A percentile compares a stretch with the other conserved stretches of the same genome.
Conservation (phyloP, 352 stramenopile genomes). For the Phytopythium aichiense region DNA sequence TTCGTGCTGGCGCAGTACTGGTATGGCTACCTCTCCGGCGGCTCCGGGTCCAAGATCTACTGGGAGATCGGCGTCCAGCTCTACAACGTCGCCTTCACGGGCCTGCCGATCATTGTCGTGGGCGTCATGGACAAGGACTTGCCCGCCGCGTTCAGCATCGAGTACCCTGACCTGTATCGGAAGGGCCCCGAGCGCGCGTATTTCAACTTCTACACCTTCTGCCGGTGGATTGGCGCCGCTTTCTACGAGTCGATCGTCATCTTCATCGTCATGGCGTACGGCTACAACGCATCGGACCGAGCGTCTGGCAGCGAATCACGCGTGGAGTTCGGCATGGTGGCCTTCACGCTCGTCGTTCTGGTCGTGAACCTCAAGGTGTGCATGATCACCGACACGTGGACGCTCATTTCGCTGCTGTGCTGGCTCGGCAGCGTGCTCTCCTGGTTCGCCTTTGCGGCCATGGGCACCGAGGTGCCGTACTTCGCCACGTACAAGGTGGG, state of each 20-base stretch:
- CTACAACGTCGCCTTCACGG: constrained; percentile 95
- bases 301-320: constrained; percentile 60
- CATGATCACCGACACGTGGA: constrained; percentile 80
- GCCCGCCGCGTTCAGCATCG: constrained; percentile 61
- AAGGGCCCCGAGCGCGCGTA: constrained; percentile 57
- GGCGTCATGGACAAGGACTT: constrained; percentile 85
- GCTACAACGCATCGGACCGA: constrained; percentile 64
- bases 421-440: constrained; percentile 64
- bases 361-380: constrained; percentile 94
- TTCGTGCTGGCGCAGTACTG: constrained; percentile 88
- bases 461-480: constrained; percentile 53
- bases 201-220: constrained; percentile 80
- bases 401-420: constrained; percentile 45
- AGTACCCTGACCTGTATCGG: constrained; percentile 77
- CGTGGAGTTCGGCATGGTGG: constrained; percentile 81
- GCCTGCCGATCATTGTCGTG: constrained; percentile 88
- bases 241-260: constrained; percentile 80
- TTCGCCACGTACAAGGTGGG: constrained; percentile 66
- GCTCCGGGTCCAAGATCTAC: constrained; percentile 87
- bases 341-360: constrained; percentile 91
- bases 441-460: constrained; percentile 60
- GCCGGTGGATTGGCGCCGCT: constrained; percentile 71
- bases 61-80: constrained; percentile 84
- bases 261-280: constrained; percentile 76
- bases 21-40: constrained; percentile 91